Evolutionary conservation across 164 flowering plant genomes (phyloP), one percentile per base, ranked within the genome.

Genomic region (Protea cynaroides): DNA sequence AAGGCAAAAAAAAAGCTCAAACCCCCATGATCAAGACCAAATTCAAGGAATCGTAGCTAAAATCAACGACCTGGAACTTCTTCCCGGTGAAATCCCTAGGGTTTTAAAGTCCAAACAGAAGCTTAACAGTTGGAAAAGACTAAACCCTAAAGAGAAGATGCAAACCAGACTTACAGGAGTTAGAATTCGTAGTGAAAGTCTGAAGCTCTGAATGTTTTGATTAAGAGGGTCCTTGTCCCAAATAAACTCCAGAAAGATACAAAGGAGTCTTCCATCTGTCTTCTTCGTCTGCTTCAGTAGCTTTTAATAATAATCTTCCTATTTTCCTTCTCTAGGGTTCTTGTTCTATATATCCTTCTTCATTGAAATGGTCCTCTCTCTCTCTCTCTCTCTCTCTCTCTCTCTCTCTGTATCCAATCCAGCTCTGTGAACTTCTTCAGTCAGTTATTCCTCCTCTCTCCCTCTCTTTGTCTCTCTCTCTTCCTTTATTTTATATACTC

Each of bases 61-160:
- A 62, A 66, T 43, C 54, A 25, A 56, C 2, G 8, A 25, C 13
- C 37, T 24, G 14, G n/a, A 56, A 14, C 36, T 25, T 56, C 58
- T 21, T 21, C 23, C n/a, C 5, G 25, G 58, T 25, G 58, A 14
- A 56, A 56, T 56, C 25, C 25, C 36, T 38, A 54, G 8, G 67
- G 40, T 34, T 61, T 66, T 43, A 25, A 56, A 1, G 49, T 25
- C 59, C 25, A 56, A 50, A 3, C 46, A 25, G 40, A 49, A 64
- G 47, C 61, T 47, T 29, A 47, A 22, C 7, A 8, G 18, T 58
- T 22, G n/a, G 5, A 43, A 34, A 36, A 44, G 49, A 29, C 34
- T 29, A 61, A 62, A 62, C 67, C 58, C 61, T 56, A 62, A 38
- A 62, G 56, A 56, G 67, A 34, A 23, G 47, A 34, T 36, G 29